Evolutionary conservation across 805 yeast species (phyloP).

Genomic region (Metschnikowia koreensis): DNA sequence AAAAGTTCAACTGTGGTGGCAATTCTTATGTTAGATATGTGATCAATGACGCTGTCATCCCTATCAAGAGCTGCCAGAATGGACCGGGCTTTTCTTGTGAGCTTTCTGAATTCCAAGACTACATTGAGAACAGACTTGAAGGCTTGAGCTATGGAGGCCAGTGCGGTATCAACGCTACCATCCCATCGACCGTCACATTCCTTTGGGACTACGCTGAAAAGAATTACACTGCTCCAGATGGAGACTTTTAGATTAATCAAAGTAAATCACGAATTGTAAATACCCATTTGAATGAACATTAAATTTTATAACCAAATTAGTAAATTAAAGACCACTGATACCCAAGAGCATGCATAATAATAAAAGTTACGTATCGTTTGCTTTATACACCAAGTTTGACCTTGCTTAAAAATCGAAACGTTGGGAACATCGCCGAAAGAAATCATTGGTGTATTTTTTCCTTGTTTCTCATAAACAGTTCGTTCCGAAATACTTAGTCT

Average conservation of each 20-base stretch:
- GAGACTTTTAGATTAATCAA: conserved; percentile 4
- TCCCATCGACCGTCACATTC: conserved; percentile 33
- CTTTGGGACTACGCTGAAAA: conserved; percentile 39
- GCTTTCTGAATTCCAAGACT: conserved; percentile 32
- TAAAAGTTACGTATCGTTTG: background rate
- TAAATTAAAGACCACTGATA: too few species aligned
- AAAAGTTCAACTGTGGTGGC: conserved; percentile 32
- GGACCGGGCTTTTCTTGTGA: conserved; percentile 47
- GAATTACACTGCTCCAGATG: conserved; percentile 25
- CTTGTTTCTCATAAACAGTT: background rate
- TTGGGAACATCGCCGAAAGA: background rate
- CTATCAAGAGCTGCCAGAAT: conserved; percentile 30
- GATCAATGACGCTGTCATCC: conserved; percentile 41
- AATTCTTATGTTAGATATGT: conserved; percentile 37
- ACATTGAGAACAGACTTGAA: conserved; percentile 27
- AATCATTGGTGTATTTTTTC: background rate
- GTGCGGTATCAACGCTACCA: conserved; percentile 24
- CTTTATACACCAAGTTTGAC: background rate
- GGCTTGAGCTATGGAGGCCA: conserved; percentile 24
- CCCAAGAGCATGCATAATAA: background rate
- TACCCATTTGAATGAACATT: background rate
- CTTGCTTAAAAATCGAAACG: background rate
- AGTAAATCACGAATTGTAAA: background rate
- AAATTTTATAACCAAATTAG: too few species aligned
- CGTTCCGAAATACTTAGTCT: conserved; percentile 29